Conservation (phyloP, 257 asterid genomes). For the Anisodus acutangulus region DNA sequence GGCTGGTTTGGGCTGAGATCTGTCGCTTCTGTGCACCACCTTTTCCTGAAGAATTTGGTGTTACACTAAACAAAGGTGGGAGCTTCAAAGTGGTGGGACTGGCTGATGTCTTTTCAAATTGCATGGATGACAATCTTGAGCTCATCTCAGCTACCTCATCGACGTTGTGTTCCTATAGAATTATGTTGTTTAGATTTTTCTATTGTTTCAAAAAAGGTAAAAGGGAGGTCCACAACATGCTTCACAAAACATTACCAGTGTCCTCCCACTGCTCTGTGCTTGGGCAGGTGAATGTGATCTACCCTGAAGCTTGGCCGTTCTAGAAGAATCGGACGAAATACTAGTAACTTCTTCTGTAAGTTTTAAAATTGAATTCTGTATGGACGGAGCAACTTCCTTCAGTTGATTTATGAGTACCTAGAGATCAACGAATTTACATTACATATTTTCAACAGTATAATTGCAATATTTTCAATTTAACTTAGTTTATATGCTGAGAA, state of each 20-base stretch:
- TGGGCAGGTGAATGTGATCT: slow-evolving; percentile 74
- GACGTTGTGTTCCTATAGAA: slow-evolving; percentile 64
- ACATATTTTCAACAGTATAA: slow-evolving; percentile 19
- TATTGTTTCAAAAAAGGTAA: neutral
- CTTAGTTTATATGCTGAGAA: slow-evolving; percentile 14
- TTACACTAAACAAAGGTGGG: slow-evolving; percentile 91
- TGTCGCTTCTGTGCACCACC: slow-evolving; percentile 79
- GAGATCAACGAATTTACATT: slow-evolving; percentile 36
- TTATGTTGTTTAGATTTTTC: neutral
- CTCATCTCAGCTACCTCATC: slow-evolving; percentile 76
- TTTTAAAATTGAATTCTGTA: slow-evolving; percentile 83
- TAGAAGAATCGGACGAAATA: slow-evolving; percentile 71
- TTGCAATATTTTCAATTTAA: neutral
- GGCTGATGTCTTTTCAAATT: slow-evolving; percentile 75
- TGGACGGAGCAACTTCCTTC: slow-evolving; percentile 94
- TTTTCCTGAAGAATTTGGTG: slow-evolving; percentile 86
- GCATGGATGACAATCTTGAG: slow-evolving; percentile 77
- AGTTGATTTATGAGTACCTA: slow-evolving; percentile 97
- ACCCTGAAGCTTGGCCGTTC: slow-evolving; percentile 49
- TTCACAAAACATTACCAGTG: slow-evolving; percentile 51
- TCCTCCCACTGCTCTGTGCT: slow-evolving; percentile 80
- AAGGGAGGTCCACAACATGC: neutral
- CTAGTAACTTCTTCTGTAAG: slow-evolving; percentile 85
- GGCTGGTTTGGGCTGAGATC: slow-evolving; percentile 54
- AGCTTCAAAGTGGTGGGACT: slow-evolving; percentile 86